Conservation (phyloP, 2,329 filamentous ascomycete genomes). For the Cercospora zeae-maydis region DNA sequence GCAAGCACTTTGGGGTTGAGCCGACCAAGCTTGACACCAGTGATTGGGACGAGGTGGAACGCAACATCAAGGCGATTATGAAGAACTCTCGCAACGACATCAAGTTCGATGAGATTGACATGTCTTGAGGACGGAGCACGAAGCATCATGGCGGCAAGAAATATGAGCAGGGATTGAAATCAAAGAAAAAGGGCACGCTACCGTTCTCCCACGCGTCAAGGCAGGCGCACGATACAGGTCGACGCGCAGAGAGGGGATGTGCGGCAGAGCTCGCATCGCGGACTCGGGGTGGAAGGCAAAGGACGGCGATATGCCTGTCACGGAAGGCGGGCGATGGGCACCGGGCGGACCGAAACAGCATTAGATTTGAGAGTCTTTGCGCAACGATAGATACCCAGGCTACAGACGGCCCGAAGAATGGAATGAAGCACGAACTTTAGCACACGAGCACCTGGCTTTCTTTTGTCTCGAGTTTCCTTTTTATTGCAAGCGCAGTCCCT, state of each 20-base stretch:
- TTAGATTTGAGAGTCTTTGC: background rate
- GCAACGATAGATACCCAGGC: conserved; percentile 3
- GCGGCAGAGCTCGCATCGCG: background rate
- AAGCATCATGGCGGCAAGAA: background rate
- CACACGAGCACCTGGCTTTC: background rate
- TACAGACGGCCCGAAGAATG: background rate
- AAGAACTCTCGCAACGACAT: conserved; percentile 48
- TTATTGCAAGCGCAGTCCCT: background rate
- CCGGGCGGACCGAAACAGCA: background rate
- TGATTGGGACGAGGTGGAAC: conserved; percentile 89
- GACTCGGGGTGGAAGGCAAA: background rate
- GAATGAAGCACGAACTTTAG: background rate
- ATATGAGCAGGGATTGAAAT: background rate
- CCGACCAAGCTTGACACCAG: conserved; percentile 76
- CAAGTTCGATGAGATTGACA: conserved; percentile 19
- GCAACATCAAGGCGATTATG: conserved; percentile 75
- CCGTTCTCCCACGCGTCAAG: background rate
- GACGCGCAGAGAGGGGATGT: background rate
- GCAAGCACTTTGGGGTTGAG: conserved; percentile 72
- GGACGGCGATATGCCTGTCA: background rate
- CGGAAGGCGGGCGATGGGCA: background rate
- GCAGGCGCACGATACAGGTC: background rate
- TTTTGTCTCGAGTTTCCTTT: too few species aligned
- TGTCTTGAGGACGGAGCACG: conserved; percentile 10
- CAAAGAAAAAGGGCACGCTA: background rate